phyloP scores from a whole-genome alignment of 2,329 filamentous ascomycete genomes.

The Fusarium penzigii region DNA sequence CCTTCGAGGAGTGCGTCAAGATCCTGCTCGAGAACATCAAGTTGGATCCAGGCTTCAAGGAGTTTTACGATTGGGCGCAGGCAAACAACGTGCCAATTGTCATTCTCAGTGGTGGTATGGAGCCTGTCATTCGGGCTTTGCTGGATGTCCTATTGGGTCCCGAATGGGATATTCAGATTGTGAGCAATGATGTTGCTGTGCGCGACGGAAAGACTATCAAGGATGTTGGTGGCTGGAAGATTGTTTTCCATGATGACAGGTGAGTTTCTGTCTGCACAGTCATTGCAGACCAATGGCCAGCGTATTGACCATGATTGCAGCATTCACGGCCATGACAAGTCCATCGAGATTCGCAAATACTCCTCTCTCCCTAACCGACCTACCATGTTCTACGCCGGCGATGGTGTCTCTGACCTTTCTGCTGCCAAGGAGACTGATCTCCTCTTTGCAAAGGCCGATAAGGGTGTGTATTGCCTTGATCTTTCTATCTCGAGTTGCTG shows the following conservation, averaged over 20 bases:
- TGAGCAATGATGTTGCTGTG: slow-evolving; percentile 78
- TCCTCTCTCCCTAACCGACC: slow-evolving; percentile 74
- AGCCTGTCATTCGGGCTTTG: slow-evolving; percentile 83
- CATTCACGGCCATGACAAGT: slow-evolving; percentile 96
- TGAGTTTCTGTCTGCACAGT: slow-evolving; percentile 32
- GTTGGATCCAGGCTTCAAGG: slow-evolving; percentile 83
- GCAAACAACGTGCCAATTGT: slow-evolving; percentile 87
- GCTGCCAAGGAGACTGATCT: slow-evolving; percentile 92
- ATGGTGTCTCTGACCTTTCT: slow-evolving; percentile 89
- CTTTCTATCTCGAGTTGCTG: slow-evolving; percentile 9
- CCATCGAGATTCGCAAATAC: slow-evolving; percentile 85
- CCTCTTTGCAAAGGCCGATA: slow-evolving; percentile 88
- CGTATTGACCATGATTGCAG: slow-evolving; percentile 40
- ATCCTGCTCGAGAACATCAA: slow-evolving; percentile 80
- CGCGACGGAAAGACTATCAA: slow-evolving; percentile 71
- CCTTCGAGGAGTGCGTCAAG: slow-evolving; percentile 80
- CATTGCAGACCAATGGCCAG: not conserved
- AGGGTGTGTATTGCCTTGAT: slow-evolving; percentile 55
- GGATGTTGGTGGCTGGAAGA: slow-evolving; percentile 81
- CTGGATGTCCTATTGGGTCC: slow-evolving; percentile 78
- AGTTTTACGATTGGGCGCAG: slow-evolving; percentile 83
- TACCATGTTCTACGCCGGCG: slow-evolving; percentile 89
- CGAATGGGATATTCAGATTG: slow-evolving; percentile 81
- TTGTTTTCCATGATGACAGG: slow-evolving; percentile 86
- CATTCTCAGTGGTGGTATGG: slow-evolving; percentile 90